Evolutionary conservation across 2,329 filamentous ascomycete species (phyloP), one percentile per base, ranked within the genome.

Genomic region (Lecanicillium sp.): DNA sequence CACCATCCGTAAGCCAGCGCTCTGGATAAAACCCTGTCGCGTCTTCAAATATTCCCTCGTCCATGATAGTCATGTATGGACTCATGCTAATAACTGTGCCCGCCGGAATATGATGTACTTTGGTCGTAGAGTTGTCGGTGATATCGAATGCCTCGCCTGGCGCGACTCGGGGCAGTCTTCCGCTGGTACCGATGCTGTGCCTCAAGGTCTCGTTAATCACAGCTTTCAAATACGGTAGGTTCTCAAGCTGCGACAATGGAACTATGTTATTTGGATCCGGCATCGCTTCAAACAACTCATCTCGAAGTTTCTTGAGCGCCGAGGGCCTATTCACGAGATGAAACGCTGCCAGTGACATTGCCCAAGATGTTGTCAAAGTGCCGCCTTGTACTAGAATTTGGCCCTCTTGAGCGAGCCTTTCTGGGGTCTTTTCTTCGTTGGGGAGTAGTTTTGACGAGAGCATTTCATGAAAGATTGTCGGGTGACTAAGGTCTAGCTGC

Each of bases 151-250:
- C 46, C 43, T 62, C 57, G 19, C 56, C 48, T 3, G 69, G 65
- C 0, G 70, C 67, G 14, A 70, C 54, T 2, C 71, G 68, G 37
- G 71, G 64, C 2, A 73, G 57, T 4, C 65, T 51, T 37, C 68
- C 60, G n/a, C 63, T 67, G 3, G 70, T 60, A 11, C 63, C 63
- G 12, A 70, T 65, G 37, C 70, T 63, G 4, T 72, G 53, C 6
- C 73, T 64, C 47, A 73, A 56, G 1, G 66, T 57, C 51, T 76
- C 72, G 33, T 65, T 68, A 40, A 75, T 59, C 3, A 73, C 66
- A n/a, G 67, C 69, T 19, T 62, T 53, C 18, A 75, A 59, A 44
- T 71, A 73, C 0, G 61, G 60, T 19, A 66, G 48, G 29, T 45
- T 53, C 38, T 62, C 58, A 2, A 63, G 48, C 31, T 48, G 44